Conservation (phyloP, 164 flowering plant species). For the Chloranthus sessilifolius region DNA sequence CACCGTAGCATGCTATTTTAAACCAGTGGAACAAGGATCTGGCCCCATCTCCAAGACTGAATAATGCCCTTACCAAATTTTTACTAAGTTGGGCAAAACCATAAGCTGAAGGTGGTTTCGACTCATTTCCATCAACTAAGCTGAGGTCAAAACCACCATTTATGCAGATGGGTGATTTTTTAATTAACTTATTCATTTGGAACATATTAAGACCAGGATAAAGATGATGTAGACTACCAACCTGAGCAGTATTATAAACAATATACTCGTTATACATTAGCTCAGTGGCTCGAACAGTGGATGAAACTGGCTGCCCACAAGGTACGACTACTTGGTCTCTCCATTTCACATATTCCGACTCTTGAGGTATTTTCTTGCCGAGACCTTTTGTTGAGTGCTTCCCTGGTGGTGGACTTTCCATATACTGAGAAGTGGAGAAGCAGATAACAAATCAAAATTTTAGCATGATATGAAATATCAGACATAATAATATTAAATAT, state of each 20-base stretch:
- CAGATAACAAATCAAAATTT: neutral
- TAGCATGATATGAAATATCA: neutral
- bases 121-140: too few species aligned
- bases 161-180: too few species aligned
- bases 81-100: too few species aligned
- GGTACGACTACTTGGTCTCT: slow-evolving; percentile 79
- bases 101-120: too few species aligned
- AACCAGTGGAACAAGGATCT: too few species aligned
- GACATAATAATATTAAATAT: neutral
- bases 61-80: too few species aligned
- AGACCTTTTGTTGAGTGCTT: slow-evolving; percentile 97
- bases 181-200: too few species aligned
- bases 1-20: too few species aligned
- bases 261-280: slow-evolving; percentile 94
- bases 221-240: too few species aligned
- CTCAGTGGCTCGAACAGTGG: slow-evolving; percentile 70
- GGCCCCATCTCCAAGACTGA: too few species aligned
- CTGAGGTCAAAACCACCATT: too few species aligned
- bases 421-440: slow-evolving; percentile 40
- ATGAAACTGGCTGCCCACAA: slow-evolving; percentile 81
- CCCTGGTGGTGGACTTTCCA: slow-evolving; percentile 88
- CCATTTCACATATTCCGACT: slow-evolving; percentile 71
- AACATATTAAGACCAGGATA: too few species aligned
- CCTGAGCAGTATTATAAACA: slow-evolving; percentile 88
- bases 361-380: slow-evolving; percentile 70